Evolutionary conservation across 2,329 filamentous ascomycete species (phyloP).

Genomic region (Sclerotiophoma versabilis): DNA sequence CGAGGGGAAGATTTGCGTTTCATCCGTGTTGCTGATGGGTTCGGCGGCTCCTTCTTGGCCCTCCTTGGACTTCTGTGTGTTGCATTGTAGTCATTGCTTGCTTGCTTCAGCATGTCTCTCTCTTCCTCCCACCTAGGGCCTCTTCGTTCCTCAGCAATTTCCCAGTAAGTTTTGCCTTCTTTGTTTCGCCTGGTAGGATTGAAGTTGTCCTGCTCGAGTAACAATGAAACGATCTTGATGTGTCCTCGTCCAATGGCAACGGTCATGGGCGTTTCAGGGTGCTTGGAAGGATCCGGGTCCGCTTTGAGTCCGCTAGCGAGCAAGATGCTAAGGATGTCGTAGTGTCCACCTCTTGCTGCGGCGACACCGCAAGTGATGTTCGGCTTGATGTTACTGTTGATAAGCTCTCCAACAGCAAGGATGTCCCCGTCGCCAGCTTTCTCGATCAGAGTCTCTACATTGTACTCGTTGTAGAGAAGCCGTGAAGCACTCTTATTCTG

Average conservation of each 20-base stretch:
- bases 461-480: constrained; percentile 59
- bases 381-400: constrained; percentile 59
- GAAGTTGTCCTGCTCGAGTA: constrained; percentile 79
- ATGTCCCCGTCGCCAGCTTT: constrained; percentile 59
- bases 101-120: constrained; percentile 77
- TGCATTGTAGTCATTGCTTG: constrained; percentile 66
- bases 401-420: constrained; percentile 57
- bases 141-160: constrained; percentile 81
- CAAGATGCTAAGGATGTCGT: constrained; percentile 80
- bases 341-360: constrained; percentile 89
- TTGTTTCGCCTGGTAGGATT: constrained; percentile 78
- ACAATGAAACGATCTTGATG: constrained; percentile 80
- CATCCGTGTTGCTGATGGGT: constrained; percentile 32
- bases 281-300: constrained; percentile 72
- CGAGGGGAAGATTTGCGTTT: constrained; percentile 44
- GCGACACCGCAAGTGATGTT: constrained; percentile 90
- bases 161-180: constrained; percentile 81
- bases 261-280: constrained; percentile 89
- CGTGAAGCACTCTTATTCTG: constrained; percentile 50
- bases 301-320: constrained; percentile 57
- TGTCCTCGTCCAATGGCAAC: constrained; percentile 91
- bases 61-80: constrained; percentile 45
- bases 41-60: constrained; percentile 44
- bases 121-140: constrained; percentile 93
- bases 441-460: constrained; percentile 57